Evolutionary conservation across 2,329 filamentous ascomycete genomes (phyloP).

Genomic region (Penicillium sp.): DNA sequence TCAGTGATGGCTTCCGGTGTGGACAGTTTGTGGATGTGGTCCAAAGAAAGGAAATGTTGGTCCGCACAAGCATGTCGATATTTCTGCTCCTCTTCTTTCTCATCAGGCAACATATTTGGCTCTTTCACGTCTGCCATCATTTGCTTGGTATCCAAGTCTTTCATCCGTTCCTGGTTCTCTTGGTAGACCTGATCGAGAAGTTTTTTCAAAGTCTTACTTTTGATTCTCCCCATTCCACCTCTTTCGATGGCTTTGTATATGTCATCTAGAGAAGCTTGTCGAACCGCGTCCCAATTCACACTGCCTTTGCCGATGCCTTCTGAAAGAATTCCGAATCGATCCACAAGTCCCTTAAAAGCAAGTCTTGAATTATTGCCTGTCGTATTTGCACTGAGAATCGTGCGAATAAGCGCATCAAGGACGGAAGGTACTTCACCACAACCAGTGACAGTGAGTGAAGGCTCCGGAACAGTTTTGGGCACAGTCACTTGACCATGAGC

Average conservation of each 20-base stretch:
- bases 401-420: slow-evolving; percentile 62
- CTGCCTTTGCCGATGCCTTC: slow-evolving; percentile 67
- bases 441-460: slow-evolving; percentile 69
- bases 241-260: slow-evolving; percentile 67
- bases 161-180: slow-evolving; percentile 61
- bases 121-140: slow-evolving; percentile 39
- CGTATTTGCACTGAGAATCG: slow-evolving; percentile 61
- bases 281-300: slow-evolving; percentile 72
- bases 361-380: slow-evolving; percentile 60
- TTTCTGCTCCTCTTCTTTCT: slow-evolving; percentile 51
- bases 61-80: slow-evolving; percentile 58
- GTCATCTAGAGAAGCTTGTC: slow-evolving; percentile 56
- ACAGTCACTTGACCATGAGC: slow-evolving; percentile 64
- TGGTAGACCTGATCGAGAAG: slow-evolving; percentile 71
- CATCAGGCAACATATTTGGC: slow-evolving; percentile 28
- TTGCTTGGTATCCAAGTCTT: slow-evolving; percentile 48
- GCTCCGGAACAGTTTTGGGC: slow-evolving; percentile 66
- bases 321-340: slow-evolving; percentile 61
- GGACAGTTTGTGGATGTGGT: slow-evolving; percentile 57
- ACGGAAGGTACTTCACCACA: slow-evolving; percentile 66
- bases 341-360: slow-evolving; percentile 64
- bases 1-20: slow-evolving; percentile 58
- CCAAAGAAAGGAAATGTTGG: slow-evolving; percentile 61
- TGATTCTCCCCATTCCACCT: slow-evolving; percentile 69
- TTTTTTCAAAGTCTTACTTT: slow-evolving; percentile 69